Evolutionary conservation across 2,329 filamentous ascomycete species (phyloP), one percentile per base, ranked within the genome.

Genomic region (Dothideomycetes sp.): DNA sequence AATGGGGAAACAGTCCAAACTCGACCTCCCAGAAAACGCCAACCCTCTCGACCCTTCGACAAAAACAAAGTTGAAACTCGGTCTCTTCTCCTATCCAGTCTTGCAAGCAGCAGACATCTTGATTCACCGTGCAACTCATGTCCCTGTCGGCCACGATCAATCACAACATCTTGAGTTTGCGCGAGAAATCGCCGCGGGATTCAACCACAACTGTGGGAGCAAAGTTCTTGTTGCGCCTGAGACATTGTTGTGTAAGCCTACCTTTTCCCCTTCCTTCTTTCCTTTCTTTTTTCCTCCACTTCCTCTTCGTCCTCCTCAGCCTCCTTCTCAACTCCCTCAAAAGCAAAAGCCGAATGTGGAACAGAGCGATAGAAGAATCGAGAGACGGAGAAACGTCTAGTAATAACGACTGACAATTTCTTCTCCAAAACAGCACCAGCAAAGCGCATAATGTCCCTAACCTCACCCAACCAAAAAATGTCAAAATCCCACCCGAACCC

Each of bases 101-200:
- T 74, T 98, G 1, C 74, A 43, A 37, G 40, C 40, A 10, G 40
- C 40, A 18, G 40, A 43, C n/a, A 43, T 43, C 10, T 28, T 43
- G 2, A 27, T 96, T 6, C 88, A 95, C 57, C 70, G 80, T 51
- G 83, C 89, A 46, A 95, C 89, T 1, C 85, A 95, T 63, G 89
- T 98, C 17, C 91, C 91, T 9, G 89, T 98, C 2, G 91, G 91
- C n/a, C 84, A 93, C 51, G 91, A 98, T 60, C 91, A 98, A 63
- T 71, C 70, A 42, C 91, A 98, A 54, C 91, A 98, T 62, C 75
- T 98, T 16, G 91, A 98, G 59, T 94, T 96, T 58, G 79, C 88
- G 1, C 76, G 91, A 38, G 81, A 93, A 57, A 82, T 87, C 47
- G 91, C 82, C 7, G 81, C 76, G 45, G 84, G 83, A 56, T 96